Conservation (phyloP, 2,329 filamentous ascomycete genomes). For the Metarhizium humberi region DNA sequence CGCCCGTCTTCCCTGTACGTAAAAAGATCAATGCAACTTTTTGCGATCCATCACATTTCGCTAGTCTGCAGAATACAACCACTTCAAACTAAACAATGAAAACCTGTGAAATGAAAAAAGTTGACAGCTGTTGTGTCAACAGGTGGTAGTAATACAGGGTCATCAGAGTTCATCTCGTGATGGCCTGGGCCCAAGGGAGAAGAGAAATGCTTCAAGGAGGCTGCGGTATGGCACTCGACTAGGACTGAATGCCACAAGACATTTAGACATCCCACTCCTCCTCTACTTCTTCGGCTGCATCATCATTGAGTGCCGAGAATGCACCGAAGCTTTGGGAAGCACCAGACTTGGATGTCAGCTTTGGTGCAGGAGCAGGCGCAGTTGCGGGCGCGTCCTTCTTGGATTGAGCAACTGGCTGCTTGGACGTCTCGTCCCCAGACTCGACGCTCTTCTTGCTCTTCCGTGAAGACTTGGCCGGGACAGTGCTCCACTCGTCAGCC, state of each 20-base stretch:
- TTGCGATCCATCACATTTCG: neutral
- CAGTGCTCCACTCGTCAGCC: conserved; percentile 50
- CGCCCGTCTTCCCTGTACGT: neutral
- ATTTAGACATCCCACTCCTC: conserved; percentile 44
- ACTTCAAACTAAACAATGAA: neutral
- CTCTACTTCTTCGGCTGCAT: conserved; percentile 32
- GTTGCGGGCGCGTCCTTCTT: conserved; percentile 16
- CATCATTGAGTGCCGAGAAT: conserved; percentile 39
- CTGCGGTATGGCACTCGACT: neutral
- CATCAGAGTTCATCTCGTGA: neutral
- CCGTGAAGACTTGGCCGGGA: conserved; percentile 38
- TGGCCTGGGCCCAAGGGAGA: neutral
- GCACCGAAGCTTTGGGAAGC: conserved; percentile 31
- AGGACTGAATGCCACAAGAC: neutral
- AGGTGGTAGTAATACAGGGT: conserved; percentile 3
- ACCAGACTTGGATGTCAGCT: conserved; percentile 20
- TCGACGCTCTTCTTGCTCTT: conserved; percentile 29
- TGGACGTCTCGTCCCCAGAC: conserved; percentile 25
- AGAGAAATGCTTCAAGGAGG: neutral
- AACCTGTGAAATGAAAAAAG: neutral
- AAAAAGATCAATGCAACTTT: neutral
- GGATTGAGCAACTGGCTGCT: conserved; percentile 20
- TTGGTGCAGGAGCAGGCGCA: conserved; percentile 13
- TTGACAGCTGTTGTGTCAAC: neutral
- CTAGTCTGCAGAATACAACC: neutral